Conservation (phyloP, 805 yeast species). For the Blastobotrys peoriensis region DNA sequence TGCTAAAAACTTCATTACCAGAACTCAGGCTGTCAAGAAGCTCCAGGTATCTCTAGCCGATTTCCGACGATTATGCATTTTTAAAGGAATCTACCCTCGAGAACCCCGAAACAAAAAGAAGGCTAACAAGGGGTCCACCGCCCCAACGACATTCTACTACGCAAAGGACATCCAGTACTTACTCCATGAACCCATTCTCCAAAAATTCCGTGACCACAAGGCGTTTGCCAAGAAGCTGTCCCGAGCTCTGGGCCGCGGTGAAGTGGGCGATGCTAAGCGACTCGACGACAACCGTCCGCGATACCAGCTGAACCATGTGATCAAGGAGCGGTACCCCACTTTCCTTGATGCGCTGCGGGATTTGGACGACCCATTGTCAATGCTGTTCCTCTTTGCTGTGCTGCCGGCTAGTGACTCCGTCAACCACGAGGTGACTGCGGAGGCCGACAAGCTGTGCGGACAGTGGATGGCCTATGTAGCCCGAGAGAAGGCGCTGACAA, state of each 20-base stretch:
- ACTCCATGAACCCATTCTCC: slow-evolving; percentile 88
- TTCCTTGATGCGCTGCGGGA: slow-evolving; percentile 90
- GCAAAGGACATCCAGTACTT: slow-evolving; percentile 90
- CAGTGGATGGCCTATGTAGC: slow-evolving; percentile 96
- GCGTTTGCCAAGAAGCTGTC: slow-evolving; percentile 87
- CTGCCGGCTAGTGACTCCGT: slow-evolving; percentile 91
- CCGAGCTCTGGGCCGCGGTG: slow-evolving; percentile 87
- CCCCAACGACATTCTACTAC: slow-evolving; percentile 91
- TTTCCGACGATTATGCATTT: slow-evolving; percentile 88
- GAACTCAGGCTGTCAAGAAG: slow-evolving; percentile 90
- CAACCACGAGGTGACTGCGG: slow-evolving; percentile 72
- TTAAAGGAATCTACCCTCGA: slow-evolving; percentile 96
- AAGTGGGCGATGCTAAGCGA: slow-evolving; percentile 79
- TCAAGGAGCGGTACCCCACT: slow-evolving; percentile 93
- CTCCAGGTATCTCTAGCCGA: slow-evolving; percentile 92
- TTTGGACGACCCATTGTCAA: slow-evolving; percentile 88
- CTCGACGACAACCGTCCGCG: slow-evolving; percentile 75
- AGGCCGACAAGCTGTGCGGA: slow-evolving; percentile 79
- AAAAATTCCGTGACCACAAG: slow-evolving; percentile 92
- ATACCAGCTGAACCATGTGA: slow-evolving; percentile 81
- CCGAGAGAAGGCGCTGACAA: slow-evolving; percentile 70
- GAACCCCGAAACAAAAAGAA: slow-evolving; percentile 94
- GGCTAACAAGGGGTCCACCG: slow-evolving; percentile 97
- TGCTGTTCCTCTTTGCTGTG: slow-evolving; percentile 88
- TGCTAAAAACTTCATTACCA: slow-evolving; percentile 85